Evolutionary conservation across 2,329 filamentous ascomycete genomes (phyloP), one percentile per base, ranked within the genome.

Genomic region (Ceratocystis colombiana): DNA sequence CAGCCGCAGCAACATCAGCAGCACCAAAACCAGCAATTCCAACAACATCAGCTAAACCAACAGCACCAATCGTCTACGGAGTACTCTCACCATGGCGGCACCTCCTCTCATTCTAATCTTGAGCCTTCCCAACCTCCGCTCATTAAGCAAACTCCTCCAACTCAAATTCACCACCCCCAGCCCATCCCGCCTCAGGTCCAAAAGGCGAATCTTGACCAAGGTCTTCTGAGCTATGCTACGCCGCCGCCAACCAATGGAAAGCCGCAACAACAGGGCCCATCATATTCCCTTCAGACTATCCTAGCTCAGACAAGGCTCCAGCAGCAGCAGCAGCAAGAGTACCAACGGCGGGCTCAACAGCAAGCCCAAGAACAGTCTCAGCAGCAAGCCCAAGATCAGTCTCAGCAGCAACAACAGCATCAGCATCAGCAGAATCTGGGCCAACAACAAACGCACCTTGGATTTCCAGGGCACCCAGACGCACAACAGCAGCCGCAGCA

Each of bases 151-250:
- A 59, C 68, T 6, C 74, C 73, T 46, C 72, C 73, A 4, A 74
- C 74, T 6, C 46, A 64, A n/a, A 68, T 68, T 28, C 28, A 67
- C 15, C 76, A 78, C 64, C 80, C 80, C 0, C 81, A 83, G 64
- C 79, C 81, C 8, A 72, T 82, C 10, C 82, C 82, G 33, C 82
- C 81, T 5, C 80, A 83, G 61, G 80, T 83, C 1, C 82, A 84
- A 67, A 79, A 79, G 68, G 77, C 78, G 5, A 74, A 82, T 66
- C 41, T 68, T 25, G 65, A 68, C 30, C 68, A 67, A 45, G 67
- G 69, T 12, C 61, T 70, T 12, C 50, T 68, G 2, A 69, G 67
- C 44, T 70, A 69, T 48, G 68, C 69, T 10, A 70, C 68, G 5
- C 69, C 69, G 6, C 67, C 69, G 5, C 69, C 69, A 2, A 68